A percentile compares a stretch with the other conserved stretches of the same genome.
phyloP scores from a whole-genome alignment of 805 yeast genomes.

The Hanseniaspora occidentalis region DNA sequence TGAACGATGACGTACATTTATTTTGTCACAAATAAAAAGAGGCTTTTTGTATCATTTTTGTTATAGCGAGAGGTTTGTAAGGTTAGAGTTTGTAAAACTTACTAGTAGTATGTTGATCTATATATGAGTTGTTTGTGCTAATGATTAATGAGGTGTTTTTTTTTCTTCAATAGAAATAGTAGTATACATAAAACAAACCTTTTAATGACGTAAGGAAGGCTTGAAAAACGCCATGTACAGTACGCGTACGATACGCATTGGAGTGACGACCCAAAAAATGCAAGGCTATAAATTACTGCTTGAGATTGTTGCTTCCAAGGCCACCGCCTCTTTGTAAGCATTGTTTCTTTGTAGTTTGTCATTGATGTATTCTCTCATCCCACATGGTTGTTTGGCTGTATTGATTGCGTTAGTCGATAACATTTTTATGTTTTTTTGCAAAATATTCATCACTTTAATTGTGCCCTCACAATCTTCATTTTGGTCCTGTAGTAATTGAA shows the following conservation, averaged over 20 bases:
- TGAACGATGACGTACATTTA: too few species aligned
- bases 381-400: slow-evolving; percentile 20
- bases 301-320: slow-evolving; percentile 5
- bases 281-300: not conserved
- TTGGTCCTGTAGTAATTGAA: not conserved
- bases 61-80: too few species aligned
- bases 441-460: slow-evolving; percentile 8
- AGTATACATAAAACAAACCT: too few species aligned
- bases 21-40: too few species aligned
- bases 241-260: not conserved
- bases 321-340: slow-evolving; percentile 18
- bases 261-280: not conserved
- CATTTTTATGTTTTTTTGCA: slow-evolving; percentile 17
- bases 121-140: too few species aligned
- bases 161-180: too few species aligned
- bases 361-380: slow-evolving; percentile 18
- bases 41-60: too few species aligned
- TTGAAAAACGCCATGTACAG: too few species aligned
- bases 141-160: too few species aligned
- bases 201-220: too few species aligned
- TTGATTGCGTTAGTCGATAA: slow-evolving; percentile 14
- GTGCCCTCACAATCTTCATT: not conserved
- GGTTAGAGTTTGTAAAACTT: too few species aligned
- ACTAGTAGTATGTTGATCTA: too few species aligned
- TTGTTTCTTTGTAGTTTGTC: slow-evolving; percentile 21